phyloP scores from a whole-genome alignment of 225 moss, liverwort and hornwort species.

The Pleurozium schreberi region DNA sequence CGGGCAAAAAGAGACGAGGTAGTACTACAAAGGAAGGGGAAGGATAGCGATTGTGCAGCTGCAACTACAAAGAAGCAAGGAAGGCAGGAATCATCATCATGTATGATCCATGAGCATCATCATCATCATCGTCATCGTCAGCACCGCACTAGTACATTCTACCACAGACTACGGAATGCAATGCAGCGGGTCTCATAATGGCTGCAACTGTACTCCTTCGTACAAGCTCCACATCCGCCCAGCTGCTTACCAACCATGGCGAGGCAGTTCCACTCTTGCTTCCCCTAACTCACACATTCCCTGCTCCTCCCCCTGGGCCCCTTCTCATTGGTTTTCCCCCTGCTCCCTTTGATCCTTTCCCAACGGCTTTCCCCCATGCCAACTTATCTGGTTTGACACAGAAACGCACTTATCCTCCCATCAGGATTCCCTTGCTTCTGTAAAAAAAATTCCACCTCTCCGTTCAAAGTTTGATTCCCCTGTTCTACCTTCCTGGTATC shows the following conservation, averaged over 20 bases:
- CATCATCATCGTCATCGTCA: neutral
- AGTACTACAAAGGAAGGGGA: neutral
- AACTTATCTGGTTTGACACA: neutral
- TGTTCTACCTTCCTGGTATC: neutral
- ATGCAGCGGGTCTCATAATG: constrained; percentile 13
- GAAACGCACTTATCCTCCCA: neutral
- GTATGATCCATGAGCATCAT: constrained; percentile 17
- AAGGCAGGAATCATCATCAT: constrained; percentile 4
- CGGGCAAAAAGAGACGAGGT: neutral
- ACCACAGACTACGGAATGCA: constrained; percentile 3
- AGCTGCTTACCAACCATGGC: constrained; percentile 21
- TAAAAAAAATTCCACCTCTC: too few species aligned
- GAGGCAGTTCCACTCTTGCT: neutral
- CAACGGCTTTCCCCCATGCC: constrained; percentile 11
- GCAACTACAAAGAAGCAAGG: neutral
- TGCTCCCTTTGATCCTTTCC: constrained; percentile 6
- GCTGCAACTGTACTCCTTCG: constrained; percentile 6
- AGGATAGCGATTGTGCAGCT: neutral
- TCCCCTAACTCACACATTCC: constrained; percentile 5
- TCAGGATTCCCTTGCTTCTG: neutral
- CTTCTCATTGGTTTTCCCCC: constrained; percentile 7
- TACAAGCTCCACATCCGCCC: constrained; percentile 12
- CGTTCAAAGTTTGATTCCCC: neutral
- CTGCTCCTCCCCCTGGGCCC: neutral
- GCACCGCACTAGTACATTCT: constrained; percentile 5